Percentiles rank a stretch among this genome's conserved stretches.
These are phyloP conservation scores for Cladosporium cucumerinum DNA, from an alignment of 2,329 filamentous ascomycete genomes.

Conservation along the genomic window DNA sequence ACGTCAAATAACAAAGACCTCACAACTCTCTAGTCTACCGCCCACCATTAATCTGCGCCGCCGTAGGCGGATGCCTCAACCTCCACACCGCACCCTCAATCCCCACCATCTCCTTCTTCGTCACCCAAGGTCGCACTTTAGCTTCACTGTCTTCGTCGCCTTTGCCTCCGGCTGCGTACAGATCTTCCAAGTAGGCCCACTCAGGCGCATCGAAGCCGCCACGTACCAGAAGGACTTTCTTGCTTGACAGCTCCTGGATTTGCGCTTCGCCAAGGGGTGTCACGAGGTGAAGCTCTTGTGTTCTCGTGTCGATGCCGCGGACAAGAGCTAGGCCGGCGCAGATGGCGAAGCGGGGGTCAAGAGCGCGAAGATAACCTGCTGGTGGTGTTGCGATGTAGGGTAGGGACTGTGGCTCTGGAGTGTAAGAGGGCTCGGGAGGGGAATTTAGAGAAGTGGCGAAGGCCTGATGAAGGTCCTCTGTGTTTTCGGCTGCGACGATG, in stretches of 20 bases:
- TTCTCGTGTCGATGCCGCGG: slow-evolving; percentile 61
- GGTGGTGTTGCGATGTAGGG: slow-evolving; percentile 54
- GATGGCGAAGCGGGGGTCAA: slow-evolving; percentile 59
- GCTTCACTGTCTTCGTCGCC: slow-evolving; percentile 4
- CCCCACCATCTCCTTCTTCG: slow-evolving; percentile 25
- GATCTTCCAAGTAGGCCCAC: slow-evolving; percentile 67
- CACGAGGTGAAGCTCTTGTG: slow-evolving; percentile 59
- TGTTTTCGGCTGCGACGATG: slow-evolving; percentile 57
- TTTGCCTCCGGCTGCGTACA: slow-evolving; percentile 38
- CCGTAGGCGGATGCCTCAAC: slow-evolving; percentile 32
- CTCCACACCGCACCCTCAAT: slow-evolving; percentile 35
- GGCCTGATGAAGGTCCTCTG: slow-evolving; percentile 2
- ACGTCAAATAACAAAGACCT: too few species aligned
- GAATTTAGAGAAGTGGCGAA: not conserved
- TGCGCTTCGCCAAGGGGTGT: slow-evolving; percentile 52
- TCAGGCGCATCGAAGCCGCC: slow-evolving; percentile 66
- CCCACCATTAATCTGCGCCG: slow-evolving; percentile 14
- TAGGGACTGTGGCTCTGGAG: slow-evolving; percentile 51
- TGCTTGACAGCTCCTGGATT: slow-evolving; percentile 21
- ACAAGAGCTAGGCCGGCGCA: slow-evolving; percentile 65
- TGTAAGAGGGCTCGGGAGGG: slow-evolving; percentile 26
- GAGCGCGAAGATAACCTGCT: slow-evolving; percentile 39
- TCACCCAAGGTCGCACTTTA: slow-evolving; percentile 30
- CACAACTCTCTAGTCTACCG: not conserved
- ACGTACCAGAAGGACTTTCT: slow-evolving; percentile 59